Base-by-base conservation (phyloP, 106 monocot genomes). In the Acanthochlamys bracteata region DNA sequence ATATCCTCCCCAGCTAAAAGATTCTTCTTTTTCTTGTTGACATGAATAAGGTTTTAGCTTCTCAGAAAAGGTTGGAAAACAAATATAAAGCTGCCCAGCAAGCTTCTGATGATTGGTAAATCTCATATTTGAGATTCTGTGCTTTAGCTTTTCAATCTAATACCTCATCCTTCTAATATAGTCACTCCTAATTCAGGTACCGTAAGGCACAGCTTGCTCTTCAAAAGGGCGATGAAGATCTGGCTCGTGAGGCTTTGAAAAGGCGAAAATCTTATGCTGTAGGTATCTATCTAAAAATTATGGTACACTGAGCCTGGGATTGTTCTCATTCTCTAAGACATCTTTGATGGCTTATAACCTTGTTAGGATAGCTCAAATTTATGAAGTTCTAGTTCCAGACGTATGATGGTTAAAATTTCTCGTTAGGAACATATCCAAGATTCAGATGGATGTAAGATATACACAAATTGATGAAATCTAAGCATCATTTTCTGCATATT, bases 161-260 rank as follows among this genome's bases (percentile, higher is more conserved):
- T 49, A 4, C 17, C 17, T 14, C 49, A 4, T 49, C 49, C 12
- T 49, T 49, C 49, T 14, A 49, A 49, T 49, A 14, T 49, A 14
- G 49, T 17, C 3, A 1, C 49, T 49, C 49, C 20, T 19, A 20
- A 55, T 58, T 13, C 69, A 96, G 96, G 96, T 91, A 91, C 65
- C 75, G 79, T 19, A 90, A 84, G 64, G 96, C 96, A 71, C 90
- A 96, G 66, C 82, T 96, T 73, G 96, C 96, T 62, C 90, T 96
- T 85, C 61, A 55, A 40, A 96, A 96, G 85, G 96, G 96, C 51
- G 91, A 96, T 60, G 96, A 96, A 20, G 78, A 91, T 70, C 96
- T 96, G 78, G 96, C 96, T 74, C 90, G 96, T 59, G 96, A 96
- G 76, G 96, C 96, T 33, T 78, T 96, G 2, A 96, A 96, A 72